Base-by-base conservation (phyloP, 2,329 filamentous ascomycete species). In the Ophiostoma ulmi region DNA sequence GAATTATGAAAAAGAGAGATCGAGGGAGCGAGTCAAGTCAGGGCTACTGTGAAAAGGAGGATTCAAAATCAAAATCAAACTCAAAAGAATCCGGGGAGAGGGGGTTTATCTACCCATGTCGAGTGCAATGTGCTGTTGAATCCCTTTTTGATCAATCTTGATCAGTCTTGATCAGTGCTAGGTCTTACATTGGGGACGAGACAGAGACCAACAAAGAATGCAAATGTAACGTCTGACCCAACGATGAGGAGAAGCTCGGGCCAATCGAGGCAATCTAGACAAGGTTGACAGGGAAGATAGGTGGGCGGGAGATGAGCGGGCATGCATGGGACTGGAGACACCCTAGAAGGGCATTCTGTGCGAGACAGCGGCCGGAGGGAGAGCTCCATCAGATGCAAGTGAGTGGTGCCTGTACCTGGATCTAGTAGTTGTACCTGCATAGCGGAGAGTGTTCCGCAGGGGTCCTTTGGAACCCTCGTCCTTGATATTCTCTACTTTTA, bases 301-400 rank as follows among this genome's bases (percentile, higher is more conserved):
- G 44, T 48, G 17, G n/a, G 44, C 22, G 52, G 52, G 52, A 58
- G 52, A 58, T 58, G 52, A 58, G 22, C 52, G 52, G 52, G 52
- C 22, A 17, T 58, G 52, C 8, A 20, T 10, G 11, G 11, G 20
- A 26, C 44, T 31, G 52, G 52, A 58, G n/a, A 58, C 52, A 8
- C n/a, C 52, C 52, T 10, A 58, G 52, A 58, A 58, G 52, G 52
- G 52, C 13, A 58, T 26, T 3, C 52, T 58, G 52, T 8, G 52
- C 52, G n/a, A 58, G 52, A 10, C 17, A 20, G 17, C 8, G 20
- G n/a, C 52, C 52, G 39, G 31, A 4, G 5, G 17, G 5, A 48
- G 44, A 20, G 11, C 17, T 48, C 17, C 44, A n/a, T 20, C 44
- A 48, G 17, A n/a, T 48, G 20, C 5, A 7, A 48, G 17, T 48